phyloP scores from a whole-genome alignment of 306 rosid genomes.

The Prosopis cineraria region DNA sequence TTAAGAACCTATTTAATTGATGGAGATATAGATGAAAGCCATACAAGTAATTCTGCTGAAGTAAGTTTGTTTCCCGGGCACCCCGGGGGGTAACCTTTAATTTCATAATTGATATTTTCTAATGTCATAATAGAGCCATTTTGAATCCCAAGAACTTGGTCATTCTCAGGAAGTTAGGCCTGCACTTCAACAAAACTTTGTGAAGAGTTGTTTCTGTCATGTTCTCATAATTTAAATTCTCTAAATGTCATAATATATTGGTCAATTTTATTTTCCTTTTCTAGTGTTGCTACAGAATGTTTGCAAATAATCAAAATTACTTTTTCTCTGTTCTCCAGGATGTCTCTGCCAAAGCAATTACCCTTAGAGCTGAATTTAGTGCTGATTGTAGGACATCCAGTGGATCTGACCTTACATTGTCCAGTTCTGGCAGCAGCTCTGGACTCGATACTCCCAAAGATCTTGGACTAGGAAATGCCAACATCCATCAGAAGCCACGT shows the following conservation, averaged over 20 bases:
- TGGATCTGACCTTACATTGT: constrained; percentile 87
- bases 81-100: too few species aligned
- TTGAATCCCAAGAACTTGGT: not conserved
- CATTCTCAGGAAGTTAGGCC: not conserved
- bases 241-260: constrained; percentile 17
- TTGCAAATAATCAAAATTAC: constrained; percentile 6
- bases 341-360: constrained; percentile 47
- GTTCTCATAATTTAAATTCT: constrained; percentile 21
- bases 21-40: constrained; percentile 50
- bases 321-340: constrained; percentile 55
- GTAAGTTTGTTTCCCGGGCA: too few species aligned
- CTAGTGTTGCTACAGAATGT: not conserved
- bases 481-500: constrained; percentile 47
- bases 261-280: constrained; percentile 24
- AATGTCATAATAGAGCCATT: not conserved
- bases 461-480: constrained; percentile 50
- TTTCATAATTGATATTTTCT: constrained; percentile 24
- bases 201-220: not conserved
- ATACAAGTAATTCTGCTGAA: constrained; percentile 46
- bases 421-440: constrained; percentile 87
- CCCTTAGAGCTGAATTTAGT: constrained; percentile 52
- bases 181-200: not conserved
- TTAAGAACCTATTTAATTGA: constrained; percentile 72
- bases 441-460: constrained; percentile 83
- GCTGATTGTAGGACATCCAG: constrained; percentile 69